phyloP scores from a whole-genome alignment of 306 rosid species.

The Begonia fuchsioides region DNA sequence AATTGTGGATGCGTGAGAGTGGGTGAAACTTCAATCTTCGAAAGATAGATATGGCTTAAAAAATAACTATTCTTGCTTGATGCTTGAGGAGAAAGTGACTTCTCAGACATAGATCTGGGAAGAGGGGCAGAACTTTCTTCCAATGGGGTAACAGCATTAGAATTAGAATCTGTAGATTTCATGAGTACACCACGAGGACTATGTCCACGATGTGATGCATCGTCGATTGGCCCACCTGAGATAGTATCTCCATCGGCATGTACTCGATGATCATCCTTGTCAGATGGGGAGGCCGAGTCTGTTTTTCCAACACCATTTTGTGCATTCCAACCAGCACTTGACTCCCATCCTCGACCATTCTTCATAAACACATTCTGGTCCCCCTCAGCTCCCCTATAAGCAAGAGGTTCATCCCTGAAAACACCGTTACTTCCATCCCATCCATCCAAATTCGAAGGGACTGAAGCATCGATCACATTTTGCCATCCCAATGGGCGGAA shows the following conservation, averaged over 20 bases:
- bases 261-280: conserved; percentile 56
- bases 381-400: conserved; percentile 80
- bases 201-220: conserved; percentile 41
- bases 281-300: conserved; percentile 62
- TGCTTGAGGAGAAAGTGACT: conserved; percentile 19
- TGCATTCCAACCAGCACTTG: conserved; percentile 75
- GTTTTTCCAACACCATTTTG: conserved; percentile 56
- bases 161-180: conserved; percentile 41
- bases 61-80: conserved; percentile 28
- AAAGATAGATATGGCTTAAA: conserved; percentile 60
- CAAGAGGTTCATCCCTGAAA: conserved; percentile 65
- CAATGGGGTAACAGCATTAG: conserved; percentile 33
- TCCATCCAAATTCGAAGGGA: conserved; percentile 78
- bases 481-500: conserved; percentile 90
- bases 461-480: conserved; percentile 81
- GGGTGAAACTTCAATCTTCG: conserved; percentile 76
- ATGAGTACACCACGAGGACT: conserved; percentile 22
- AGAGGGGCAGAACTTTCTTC: conserved; percentile 30
- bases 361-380: conserved; percentile 67
- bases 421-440: conserved; percentile 87
- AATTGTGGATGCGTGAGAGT: conserved; percentile 51
- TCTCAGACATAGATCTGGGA: conserved; percentile 23
- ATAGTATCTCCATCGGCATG: conserved; percentile 37
- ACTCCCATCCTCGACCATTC: conserved; percentile 78
- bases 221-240: conserved; percentile 30